phyloP scores from a whole-genome alignment of 352 stramenopile genomes.

The Phytopythium litorale region DNA sequence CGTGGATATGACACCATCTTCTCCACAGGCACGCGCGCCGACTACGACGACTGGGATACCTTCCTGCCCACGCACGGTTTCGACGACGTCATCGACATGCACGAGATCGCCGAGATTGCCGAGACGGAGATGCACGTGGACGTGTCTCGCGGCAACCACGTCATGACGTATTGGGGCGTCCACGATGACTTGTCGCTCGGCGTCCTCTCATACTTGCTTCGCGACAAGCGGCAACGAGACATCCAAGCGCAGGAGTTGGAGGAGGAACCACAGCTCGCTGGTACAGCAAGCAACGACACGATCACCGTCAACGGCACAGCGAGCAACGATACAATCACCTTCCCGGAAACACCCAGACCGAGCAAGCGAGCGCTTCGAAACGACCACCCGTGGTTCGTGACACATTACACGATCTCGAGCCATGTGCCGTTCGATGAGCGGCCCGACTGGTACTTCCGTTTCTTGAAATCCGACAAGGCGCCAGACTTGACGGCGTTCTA shows the following conservation, averaged over 20 bases:
- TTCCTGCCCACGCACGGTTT: slow-evolving; percentile 62
- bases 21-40: slow-evolving; percentile 44
- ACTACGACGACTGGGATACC: slow-evolving; percentile 61
- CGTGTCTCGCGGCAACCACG: slow-evolving; percentile 41
- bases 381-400: slow-evolving; percentile 48
- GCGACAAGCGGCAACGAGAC: slow-evolving; percentile 14
- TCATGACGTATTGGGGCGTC: slow-evolving; percentile 65
- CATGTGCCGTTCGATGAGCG: slow-evolving; percentile 60
- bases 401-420: slow-evolving; percentile 75
- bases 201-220: slow-evolving; percentile 43
- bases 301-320: slow-evolving; percentile 3
- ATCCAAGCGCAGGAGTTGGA: slow-evolving; percentile 13
- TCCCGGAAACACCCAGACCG: slow-evolving; percentile 7
- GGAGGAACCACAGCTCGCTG: slow-evolving; percentile 2
- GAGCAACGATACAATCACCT: slow-evolving; percentile 11
- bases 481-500: slow-evolving; percentile 45
- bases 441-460: slow-evolving; percentile 55
- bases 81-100: slow-evolving; percentile 37
- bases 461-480: slow-evolving; percentile 16
- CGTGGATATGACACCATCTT: slow-evolving; percentile 67
- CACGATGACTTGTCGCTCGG: slow-evolving; percentile 68
- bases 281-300: too few relatives aligned
- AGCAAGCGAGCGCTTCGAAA: neutral
- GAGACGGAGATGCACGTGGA: slow-evolving; percentile 46
- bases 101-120: slow-evolving; percentile 38